Evolutionary conservation across 164 flowering plant genomes (phyloP).

Genomic region (Nymphaea colorata): DNA sequence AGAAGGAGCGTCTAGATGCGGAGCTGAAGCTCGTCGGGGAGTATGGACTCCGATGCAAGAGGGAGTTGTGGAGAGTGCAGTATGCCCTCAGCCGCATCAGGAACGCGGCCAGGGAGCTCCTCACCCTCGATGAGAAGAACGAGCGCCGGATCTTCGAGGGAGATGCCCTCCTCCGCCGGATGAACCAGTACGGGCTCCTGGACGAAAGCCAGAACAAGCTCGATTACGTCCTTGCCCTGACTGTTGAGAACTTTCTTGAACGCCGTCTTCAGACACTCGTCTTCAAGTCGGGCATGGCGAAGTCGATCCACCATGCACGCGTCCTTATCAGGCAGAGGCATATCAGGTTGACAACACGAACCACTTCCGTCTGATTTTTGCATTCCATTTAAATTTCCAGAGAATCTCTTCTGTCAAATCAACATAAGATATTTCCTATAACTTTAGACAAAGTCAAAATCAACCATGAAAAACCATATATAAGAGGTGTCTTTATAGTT

Average conservation of each 20-base stretch:
- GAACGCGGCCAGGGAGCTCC: constrained; percentile 37
- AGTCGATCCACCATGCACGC: constrained; percentile 58
- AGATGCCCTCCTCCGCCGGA: constrained; percentile 50
- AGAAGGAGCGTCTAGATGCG: constrained; percentile 32
- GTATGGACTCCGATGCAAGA: constrained; percentile 47
- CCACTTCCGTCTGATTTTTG: too few species aligned
- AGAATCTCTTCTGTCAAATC: too few species aligned
- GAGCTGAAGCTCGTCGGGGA: constrained; percentile 41
- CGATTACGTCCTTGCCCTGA: constrained; percentile 54
- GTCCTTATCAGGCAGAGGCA: constrained; percentile 60
- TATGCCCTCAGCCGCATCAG: constrained; percentile 49
- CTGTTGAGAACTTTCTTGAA: constrained; percentile 58
- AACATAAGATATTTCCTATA: too few species aligned
- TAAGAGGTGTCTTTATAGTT: too few species aligned
- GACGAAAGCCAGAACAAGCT: constrained; percentile 66
- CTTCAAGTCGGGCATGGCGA: constrained; percentile 62
- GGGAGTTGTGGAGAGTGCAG: constrained; percentile 59
- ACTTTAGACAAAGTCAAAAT: too few species aligned
- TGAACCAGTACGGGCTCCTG: constrained; percentile 48
- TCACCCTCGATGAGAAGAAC: constrained; percentile 9
- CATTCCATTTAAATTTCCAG: too few species aligned
- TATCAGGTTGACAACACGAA: constrained; percentile 24
- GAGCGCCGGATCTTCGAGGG: constrained; percentile 46
- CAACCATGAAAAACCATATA: too few species aligned
- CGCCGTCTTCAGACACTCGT: constrained; percentile 53